Conservation (phyloP, 768 basidiomycete species). For the Boletus rubroflammeus region DNA sequence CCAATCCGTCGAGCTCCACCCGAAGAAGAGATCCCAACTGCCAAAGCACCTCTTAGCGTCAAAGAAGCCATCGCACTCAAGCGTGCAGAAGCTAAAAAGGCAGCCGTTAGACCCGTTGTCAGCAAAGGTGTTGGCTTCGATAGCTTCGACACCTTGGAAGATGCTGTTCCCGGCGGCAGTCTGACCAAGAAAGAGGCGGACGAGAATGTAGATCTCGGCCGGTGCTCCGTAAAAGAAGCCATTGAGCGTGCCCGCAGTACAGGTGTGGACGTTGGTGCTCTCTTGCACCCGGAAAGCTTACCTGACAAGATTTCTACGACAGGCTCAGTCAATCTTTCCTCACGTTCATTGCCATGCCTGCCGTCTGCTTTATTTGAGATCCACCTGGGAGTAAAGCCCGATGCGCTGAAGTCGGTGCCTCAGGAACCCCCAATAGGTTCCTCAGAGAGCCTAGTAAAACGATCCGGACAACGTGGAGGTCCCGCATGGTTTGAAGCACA, state of each 20-base stretch:
- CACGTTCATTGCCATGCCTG: conserved; percentile 67
- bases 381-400: conserved; percentile 72
- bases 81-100: conserved; percentile 75
- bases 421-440: conserved; percentile 53
- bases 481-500: conserved; percentile 82
- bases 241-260: conserved; percentile 76
- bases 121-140: conserved; percentile 29
- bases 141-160: conserved; percentile 44
- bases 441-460: conserved; percentile 35
- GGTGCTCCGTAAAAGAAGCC: conserved; percentile 66
- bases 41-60: conserved; percentile 45
- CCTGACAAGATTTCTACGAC: conserved; percentile 39
- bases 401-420: conserved; percentile 60
- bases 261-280: conserved; percentile 46
- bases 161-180: conserved; percentile 37
- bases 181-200: conserved; percentile 39
- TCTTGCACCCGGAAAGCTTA: conserved; percentile 42
- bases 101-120: conserved; percentile 24
- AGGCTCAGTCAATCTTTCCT: conserved; percentile 75
- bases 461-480: conserved; percentile 38
- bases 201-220: conserved; percentile 48
- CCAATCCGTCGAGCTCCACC: conserved; percentile 21
- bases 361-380: conserved; percentile 78
- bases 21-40: conserved; percentile 25
- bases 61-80: conserved; percentile 78